Conservation (phyloP, 805 yeast genomes). For the Saccharomycopsis babjevae region DNA sequence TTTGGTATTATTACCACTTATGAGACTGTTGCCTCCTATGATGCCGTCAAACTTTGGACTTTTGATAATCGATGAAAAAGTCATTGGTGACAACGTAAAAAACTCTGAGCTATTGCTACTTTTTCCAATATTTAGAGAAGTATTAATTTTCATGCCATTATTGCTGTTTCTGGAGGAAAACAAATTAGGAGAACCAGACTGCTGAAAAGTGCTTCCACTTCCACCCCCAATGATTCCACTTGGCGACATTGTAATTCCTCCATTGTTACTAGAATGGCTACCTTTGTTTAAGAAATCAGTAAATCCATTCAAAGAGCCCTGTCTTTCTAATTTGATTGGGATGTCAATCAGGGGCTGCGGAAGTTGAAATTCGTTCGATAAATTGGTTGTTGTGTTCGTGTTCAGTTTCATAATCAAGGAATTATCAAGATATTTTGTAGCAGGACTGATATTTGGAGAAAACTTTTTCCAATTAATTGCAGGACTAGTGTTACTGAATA, state of each 20-base stretch:
- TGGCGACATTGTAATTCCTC: background rate
- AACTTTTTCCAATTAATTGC: slow-evolving; percentile 8
- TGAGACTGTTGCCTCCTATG: background rate
- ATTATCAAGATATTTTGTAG: slow-evolving; percentile 10
- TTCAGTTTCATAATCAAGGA: background rate
- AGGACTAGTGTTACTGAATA: background rate
- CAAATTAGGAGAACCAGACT: background rate
- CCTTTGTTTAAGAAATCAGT: background rate
- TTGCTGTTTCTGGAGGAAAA: background rate
- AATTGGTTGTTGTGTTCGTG: slow-evolving; percentile 21
- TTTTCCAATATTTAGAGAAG: background rate
- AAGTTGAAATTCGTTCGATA: slow-evolving; percentile 10
- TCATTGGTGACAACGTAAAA: slow-evolving; percentile 12
- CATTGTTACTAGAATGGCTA: background rate
- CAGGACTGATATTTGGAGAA: slow-evolving; percentile 14
- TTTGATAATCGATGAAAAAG: slow-evolving; percentile 8
- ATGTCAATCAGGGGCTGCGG: slow-evolving; percentile 16
- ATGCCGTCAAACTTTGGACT: slow-evolving; percentile 11
- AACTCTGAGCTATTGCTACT: slow-evolving; percentile 5
- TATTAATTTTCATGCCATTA: background rate
- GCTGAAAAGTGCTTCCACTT: background rate
- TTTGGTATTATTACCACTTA: background rate
- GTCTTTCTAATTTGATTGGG: background rate
- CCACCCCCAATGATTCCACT: background rate
- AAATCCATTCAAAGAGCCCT: background rate